Base-by-base conservation (phyloP, 768 basidiomycete genomes). In the Punctularia strigosozonata region DNA sequence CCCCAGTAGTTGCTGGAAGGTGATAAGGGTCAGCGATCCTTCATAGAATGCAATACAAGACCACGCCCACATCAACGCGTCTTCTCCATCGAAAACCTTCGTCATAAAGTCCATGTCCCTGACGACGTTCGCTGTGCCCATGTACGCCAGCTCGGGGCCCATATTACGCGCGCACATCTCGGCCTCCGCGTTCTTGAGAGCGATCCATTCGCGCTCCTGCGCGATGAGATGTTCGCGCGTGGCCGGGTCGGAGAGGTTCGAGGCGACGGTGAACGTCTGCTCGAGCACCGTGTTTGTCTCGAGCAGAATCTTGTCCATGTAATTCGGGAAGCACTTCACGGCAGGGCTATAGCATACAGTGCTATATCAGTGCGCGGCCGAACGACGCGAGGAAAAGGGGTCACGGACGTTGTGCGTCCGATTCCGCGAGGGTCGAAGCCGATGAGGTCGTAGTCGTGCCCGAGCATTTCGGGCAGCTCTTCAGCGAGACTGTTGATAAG, bases 371-470 rank as follows among this genome's bases (percentile, higher is more conserved):
- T 22, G 15, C 5, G 6, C 5, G 4, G 34, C 10, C 25, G 19
- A 13, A 7, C 28, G 19, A 42, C 12, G 22, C 15, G 2, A 8
- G 30, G 7, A 36, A 14, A 43, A 8, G 15, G 20, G 6, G 37
- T 31, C 33, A 35, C 50, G 17, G 33, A 59, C 58, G 46, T 44
- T 4, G 58, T 52, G 28, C 48, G 39, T 23, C 55, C 56, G n/a
- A 60, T 54, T 2, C 58, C 58, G 40, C 57, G 44, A 2, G 54
- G 56, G 43, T 57, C 57, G 44, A 56, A 57, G 10, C 56, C 53
- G 13, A 54, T 39, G 22, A 54, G 43, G 28, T 54, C 53, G 21
- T 43, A 54, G 12, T 57, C 47, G 38, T 52, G 48, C 19, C 49
- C 49, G 14, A 57, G 20, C 49, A n/a, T n/a, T n/a, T n/a, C n/a